phyloP scores from a whole-genome alignment of 805 yeast species.

The Yarrowia osloensis region DNA sequence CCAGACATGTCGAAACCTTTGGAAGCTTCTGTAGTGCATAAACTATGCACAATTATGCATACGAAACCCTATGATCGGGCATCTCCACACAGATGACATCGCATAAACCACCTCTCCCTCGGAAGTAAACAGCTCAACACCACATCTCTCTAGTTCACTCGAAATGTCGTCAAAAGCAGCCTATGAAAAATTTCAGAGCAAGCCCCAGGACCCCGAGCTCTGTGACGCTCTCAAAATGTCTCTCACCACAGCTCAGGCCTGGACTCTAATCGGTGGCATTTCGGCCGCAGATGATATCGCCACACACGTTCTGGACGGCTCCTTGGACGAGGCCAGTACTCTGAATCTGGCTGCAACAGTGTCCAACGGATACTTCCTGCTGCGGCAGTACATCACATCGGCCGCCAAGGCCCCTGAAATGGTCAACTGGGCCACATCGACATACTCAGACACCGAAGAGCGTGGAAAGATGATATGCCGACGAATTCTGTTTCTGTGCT shows the following conservation, averaged over 20 bases:
- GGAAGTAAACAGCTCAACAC: neutral
- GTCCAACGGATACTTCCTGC: slow-evolving; percentile 12
- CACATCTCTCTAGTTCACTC: too few relatives aligned
- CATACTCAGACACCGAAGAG: neutral
- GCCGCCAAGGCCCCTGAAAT: neutral
- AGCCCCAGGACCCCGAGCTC: neutral
- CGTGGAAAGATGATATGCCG: slow-evolving; percentile 16
- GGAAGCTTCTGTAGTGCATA: slow-evolving; percentile 3
- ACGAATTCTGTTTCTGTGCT: slow-evolving; percentile 10
- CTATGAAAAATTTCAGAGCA: neutral
- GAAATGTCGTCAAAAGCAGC: neutral
- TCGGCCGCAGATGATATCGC: neutral
- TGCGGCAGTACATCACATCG: slow-evolving; percentile 2
- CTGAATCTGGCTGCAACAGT: slow-evolving; percentile 19
- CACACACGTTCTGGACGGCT: neutral
- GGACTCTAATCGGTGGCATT: slow-evolving; percentile 20
- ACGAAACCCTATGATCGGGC: neutral
- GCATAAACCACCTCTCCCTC: neutral
- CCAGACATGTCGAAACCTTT: slow-evolving; percentile 23
- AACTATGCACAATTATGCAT: neutral
- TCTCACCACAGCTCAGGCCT: slow-evolving; percentile 1
- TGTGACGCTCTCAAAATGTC: slow-evolving; percentile 11
- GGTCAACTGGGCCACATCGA: slow-evolving; percentile 11
- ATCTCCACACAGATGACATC: slow-evolving; percentile 3
- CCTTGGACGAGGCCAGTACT: neutral